These are phyloP conservation scores for Cutaneotrichosporon spelunceum DNA, from an alignment of 1,284 basidiomycete genomes.

Conservation along the genomic window DNA sequence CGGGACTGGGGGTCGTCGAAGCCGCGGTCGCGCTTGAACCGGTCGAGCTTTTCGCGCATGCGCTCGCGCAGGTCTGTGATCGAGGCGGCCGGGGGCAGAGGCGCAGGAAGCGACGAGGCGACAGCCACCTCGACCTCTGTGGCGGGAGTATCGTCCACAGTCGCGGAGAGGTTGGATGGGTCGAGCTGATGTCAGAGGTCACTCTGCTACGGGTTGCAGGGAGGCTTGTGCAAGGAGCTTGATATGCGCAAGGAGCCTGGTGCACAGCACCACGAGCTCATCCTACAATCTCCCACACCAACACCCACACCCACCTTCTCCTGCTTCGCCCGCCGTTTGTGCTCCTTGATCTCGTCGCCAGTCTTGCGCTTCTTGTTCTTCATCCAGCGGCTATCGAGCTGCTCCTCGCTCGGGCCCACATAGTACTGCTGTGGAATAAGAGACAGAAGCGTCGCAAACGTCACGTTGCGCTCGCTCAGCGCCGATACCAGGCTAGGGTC, in stretches of 20 bases:
- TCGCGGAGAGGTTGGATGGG: conserved; percentile 64
- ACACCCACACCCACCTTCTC: conserved; percentile 63
- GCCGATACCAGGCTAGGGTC: conserved; percentile 52
- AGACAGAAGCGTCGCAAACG: conserved; percentile 72
- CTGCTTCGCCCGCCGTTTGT: conserved; percentile 74
- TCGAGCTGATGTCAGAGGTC: conserved; percentile 67
- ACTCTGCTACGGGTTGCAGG: no score
- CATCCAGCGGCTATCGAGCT: conserved; percentile 71
- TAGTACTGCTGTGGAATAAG: conserved; percentile 88
- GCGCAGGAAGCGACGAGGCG: conserved; percentile 21
- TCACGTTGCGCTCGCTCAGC: conserved; percentile 74
- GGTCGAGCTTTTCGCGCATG: conserved; percentile 70
- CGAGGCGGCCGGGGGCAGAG: conserved; percentile 63
- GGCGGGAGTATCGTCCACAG: conserved; percentile 32
- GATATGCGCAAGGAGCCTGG: no score
- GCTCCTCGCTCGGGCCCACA: conserved; percentile 66
- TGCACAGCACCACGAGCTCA: no score
- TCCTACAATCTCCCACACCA: no score
- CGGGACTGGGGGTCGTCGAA: conserved; percentile 54
- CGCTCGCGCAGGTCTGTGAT: conserved; percentile 72
- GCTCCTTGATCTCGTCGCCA: conserved; percentile 78
- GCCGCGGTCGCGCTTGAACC: conserved; percentile 58
- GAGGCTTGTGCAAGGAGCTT: not conserved
- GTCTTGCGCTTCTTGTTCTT: conserved; percentile 85
- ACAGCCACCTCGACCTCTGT: conserved; percentile 33